phyloP scores from a whole-genome alignment of 1,139 yeast genomes.

The Suhomyces coccinellae region DNA sequence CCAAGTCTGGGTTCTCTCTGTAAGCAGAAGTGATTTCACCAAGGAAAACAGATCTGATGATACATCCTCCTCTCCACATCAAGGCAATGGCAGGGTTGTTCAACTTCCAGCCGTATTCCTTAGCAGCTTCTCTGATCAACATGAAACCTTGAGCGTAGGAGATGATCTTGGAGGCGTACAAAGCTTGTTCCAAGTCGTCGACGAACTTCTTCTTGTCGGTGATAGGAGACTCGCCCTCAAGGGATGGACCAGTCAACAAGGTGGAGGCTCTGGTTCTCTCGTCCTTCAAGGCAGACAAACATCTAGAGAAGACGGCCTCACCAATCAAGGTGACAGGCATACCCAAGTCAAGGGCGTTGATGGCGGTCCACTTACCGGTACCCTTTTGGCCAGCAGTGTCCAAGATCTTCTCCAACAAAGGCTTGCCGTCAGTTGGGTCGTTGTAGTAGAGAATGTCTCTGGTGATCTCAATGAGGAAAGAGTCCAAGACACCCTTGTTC shows the following conservation, averaged over 20 bases:
- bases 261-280: slow-evolving; percentile 89
- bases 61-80: slow-evolving; percentile 99
- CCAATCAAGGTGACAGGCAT: slow-evolving; percentile 98
- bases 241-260: slow-evolving; percentile 74
- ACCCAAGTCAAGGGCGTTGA: slow-evolving; percentile 95
- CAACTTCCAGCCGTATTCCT: slow-evolving; percentile 94
- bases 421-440: slow-evolving; percentile 84
- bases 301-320: slow-evolving; percentile 97
- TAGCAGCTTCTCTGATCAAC: slow-evolving; percentile 98
- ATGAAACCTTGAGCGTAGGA: slow-evolving; percentile 99
- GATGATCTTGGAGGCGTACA: slow-evolving; percentile 97
- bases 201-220: slow-evolving; percentile 81
- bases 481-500: slow-evolving; percentile 98
- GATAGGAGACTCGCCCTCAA: slow-evolving; percentile 50
- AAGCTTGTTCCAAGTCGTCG: slow-evolving; percentile 95
- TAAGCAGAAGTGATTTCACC: slow-evolving; percentile 96
- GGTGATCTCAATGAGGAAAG: slow-evolving; percentile 95
- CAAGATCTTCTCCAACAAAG: slow-evolving; percentile 93
- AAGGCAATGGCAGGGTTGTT: slow-evolving; percentile 98
- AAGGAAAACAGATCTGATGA: slow-evolving; percentile 96
- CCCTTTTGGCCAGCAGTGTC: slow-evolving; percentile 99
- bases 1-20: slow-evolving; percentile 89
- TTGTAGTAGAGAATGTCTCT: slow-evolving; percentile 88
- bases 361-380: slow-evolving; percentile 99
- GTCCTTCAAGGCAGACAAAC: slow-evolving; percentile 86